phyloP scores from a whole-genome alignment of 805 yeast species.

The Yamadazyma akitaensis region DNA sequence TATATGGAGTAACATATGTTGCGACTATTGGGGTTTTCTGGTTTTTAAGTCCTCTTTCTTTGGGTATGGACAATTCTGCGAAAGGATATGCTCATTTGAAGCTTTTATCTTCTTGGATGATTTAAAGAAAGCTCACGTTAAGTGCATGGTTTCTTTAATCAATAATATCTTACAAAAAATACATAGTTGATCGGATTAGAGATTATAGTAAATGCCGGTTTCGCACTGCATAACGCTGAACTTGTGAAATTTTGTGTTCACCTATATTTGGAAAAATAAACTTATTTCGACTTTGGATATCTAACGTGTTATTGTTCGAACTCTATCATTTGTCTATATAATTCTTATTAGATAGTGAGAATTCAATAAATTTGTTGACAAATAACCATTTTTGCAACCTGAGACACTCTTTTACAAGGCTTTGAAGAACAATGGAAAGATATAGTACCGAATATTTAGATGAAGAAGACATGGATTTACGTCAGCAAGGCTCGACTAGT shows the following conservation, averaged over 20 bases:
- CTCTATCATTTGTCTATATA: neutral
- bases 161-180: neutral
- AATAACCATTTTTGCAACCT: neutral
- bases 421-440: conserved; percentile 8
- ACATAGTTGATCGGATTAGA: neutral
- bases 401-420: neutral
- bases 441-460: conserved; percentile 14
- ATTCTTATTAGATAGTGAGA: too few relatives aligned
- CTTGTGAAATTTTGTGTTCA: conserved; percentile 1
- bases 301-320: neutral
- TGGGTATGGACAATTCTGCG: conserved; percentile 63
- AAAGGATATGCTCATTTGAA: conserved; percentile 28
- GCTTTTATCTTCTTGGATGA: conserved; percentile 26
- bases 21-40: conserved; percentile 56
- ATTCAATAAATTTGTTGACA: too few relatives aligned
- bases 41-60: conserved; percentile 63
- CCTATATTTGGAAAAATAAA: neutral
- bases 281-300: neutral
- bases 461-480: conserved; percentile 9
- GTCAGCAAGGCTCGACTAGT: conserved; percentile 2
- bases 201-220: conserved; percentile 1
- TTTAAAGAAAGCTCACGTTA: neutral
- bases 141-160: neutral
- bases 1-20: conserved; percentile 47
- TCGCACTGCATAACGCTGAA: conserved; percentile 6